phyloP scores from a whole-genome alignment of 2,329 filamentous ascomycete species.

The Neoscytalidium dimidiatum region DNA sequence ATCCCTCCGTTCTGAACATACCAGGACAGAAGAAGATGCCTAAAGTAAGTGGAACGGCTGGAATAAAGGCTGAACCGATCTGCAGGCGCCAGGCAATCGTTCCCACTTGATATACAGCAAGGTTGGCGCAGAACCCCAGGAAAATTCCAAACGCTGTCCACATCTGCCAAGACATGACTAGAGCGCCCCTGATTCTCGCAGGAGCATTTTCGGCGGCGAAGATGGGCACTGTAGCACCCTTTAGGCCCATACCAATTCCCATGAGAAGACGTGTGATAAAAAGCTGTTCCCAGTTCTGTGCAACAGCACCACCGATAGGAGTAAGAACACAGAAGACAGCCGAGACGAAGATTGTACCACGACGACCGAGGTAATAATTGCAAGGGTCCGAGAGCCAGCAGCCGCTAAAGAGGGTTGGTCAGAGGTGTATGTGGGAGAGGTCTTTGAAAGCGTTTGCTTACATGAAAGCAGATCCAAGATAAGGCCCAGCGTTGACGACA shows the following conservation, averaged over 20 bases:
- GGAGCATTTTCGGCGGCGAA: conserved; percentile 76
- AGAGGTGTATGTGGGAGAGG: neutral
- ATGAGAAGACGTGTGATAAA: conserved; percentile 71
- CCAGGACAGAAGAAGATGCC: conserved; percentile 40
- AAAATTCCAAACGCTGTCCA: conserved; percentile 50
- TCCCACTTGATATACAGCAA: conserved; percentile 41
- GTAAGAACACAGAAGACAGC: conserved; percentile 63
- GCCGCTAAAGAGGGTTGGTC: conserved; percentile 38
- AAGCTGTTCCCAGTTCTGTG: conserved; percentile 70
- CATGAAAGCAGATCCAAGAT: conserved; percentile 66
- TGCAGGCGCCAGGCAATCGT: conserved; percentile 42
- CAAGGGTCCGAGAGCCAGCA: conserved; percentile 75
- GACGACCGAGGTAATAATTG: conserved; percentile 68
- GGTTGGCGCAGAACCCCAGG: conserved; percentile 44
- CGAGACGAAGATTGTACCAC: conserved; percentile 76
- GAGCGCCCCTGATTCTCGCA: neutral
- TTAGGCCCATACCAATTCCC: conserved; percentile 76
- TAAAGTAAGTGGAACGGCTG: conserved; percentile 37
- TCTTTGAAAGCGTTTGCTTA: neutral
- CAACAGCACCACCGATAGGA: conserved; percentile 59
- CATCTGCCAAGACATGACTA: conserved; percentile 47
- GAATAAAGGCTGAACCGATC: conserved; percentile 44
- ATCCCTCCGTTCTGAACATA: neutral
- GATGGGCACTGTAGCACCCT: conserved; percentile 73
- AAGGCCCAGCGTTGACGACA: conserved; percentile 62